These are phyloP conservation scores for Xylariales sp. DNA, from an alignment of 2,329 filamentous ascomycete genomes.

Conservation along the genomic window DNA sequence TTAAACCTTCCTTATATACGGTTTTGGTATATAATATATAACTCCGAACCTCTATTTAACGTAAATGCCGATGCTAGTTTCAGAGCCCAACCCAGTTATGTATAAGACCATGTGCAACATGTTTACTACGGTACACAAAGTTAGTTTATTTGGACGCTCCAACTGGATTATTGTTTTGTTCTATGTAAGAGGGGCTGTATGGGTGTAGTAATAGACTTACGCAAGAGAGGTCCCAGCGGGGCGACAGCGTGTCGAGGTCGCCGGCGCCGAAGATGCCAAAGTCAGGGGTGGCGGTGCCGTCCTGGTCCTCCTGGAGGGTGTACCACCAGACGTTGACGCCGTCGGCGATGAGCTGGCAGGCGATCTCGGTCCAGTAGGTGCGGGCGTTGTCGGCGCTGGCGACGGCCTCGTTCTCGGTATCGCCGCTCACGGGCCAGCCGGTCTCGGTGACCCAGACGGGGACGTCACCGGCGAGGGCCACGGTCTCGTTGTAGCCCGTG, in stretches of 20 bases:
- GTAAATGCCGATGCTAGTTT: no score
- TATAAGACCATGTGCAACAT: no score
- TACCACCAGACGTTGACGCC: slow-evolving; percentile 31
- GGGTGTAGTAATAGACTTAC: no score
- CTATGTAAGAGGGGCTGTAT: no score
- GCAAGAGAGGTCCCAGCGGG: slow-evolving; percentile 26
- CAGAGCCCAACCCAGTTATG: no score
- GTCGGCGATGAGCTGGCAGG: slow-evolving; percentile 20
- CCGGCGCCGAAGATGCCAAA: slow-evolving; percentile 30
- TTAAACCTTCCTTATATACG: no score
- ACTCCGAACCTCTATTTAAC: no score
- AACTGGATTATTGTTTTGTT: no score
- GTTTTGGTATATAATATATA: no score
- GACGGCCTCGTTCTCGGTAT: slow-evolving; percentile 37
- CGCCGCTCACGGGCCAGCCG: slow-evolving; percentile 50
- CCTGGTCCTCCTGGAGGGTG: slow-evolving; percentile 30
- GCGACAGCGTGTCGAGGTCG: slow-evolving; percentile 20
- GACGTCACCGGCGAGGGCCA: slow-evolving; percentile 34
- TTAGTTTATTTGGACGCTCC: no score
- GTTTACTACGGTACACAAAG: no score
- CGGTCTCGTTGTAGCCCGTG: slow-evolving; percentile 26
- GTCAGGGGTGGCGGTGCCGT: slow-evolving; percentile 25
- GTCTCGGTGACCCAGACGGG: slow-evolving; percentile 49
- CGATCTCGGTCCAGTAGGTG: slow-evolving; percentile 27
- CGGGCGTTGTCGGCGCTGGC: slow-evolving; percentile 42